Percentiles rank a stretch among this genome's conserved stretches.
Evolutionary conservation across 192 early-diverging fungal species (phyloP).

Genomic region (Coemansia reversa): DNA sequence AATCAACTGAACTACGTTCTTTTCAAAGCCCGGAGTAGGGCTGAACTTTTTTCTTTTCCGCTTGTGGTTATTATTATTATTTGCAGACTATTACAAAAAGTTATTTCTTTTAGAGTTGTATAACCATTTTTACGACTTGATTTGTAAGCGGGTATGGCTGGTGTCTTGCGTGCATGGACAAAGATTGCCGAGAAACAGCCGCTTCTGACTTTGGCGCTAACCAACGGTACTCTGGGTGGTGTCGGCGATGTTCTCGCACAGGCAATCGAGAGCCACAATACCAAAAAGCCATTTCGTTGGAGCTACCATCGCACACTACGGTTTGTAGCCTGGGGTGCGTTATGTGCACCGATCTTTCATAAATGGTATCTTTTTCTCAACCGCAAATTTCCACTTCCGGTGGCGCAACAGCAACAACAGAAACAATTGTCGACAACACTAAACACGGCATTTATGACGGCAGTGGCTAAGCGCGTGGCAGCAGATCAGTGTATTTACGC

Average conservation of each 20-base stretch:
- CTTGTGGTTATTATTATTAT: background rate
- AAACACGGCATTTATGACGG: conserved; percentile 1
- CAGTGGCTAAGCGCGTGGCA: conserved; percentile 57
- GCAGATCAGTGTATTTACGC: conserved; percentile 68
- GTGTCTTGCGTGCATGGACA: conserved; percentile 40
- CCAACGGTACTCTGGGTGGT: conserved; percentile 66
- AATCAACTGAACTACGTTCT: no score
- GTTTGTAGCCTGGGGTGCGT: conserved; percentile 67
- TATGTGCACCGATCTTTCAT: conserved; percentile 67
- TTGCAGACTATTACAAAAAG: no score
- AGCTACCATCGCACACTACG: conserved; percentile 53
- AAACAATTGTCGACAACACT: no score
- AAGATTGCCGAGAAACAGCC: conserved; percentile 55
- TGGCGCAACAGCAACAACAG: background rate
- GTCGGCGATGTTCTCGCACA: conserved; percentile 68
- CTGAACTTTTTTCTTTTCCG: no score
- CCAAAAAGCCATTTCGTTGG: conserved; percentile 27
- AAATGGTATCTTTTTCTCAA: conserved; percentile 72
- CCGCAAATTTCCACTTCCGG: conserved; percentile 57
- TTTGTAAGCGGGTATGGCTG: conserved; percentile 7
- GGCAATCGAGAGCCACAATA: conserved; percentile 40
- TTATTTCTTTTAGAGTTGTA: no score
- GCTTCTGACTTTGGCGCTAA: conserved; percentile 62
- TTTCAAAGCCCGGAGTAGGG: no score
- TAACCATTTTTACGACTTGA: no score